Evolutionary conservation across 2,329 filamentous ascomycete genomes (phyloP).

Genomic region (Fusarium incarnatum): DNA sequence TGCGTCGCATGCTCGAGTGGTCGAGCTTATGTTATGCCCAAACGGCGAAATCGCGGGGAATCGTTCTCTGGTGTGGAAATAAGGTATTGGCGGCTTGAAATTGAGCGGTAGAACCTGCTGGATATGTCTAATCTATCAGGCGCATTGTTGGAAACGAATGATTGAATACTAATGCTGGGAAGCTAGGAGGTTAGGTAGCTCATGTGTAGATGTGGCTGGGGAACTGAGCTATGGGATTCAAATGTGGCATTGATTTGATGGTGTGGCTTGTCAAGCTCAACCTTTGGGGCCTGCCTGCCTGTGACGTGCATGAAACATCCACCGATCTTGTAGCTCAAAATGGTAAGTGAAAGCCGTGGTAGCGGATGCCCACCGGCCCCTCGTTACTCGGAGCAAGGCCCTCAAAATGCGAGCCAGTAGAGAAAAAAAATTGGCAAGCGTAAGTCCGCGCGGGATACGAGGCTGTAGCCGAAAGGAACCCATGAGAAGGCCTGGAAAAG

Average conservation of each 20-base stretch:
- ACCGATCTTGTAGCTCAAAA: background rate
- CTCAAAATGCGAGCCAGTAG: slow-evolving; percentile 9
- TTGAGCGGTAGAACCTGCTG: background rate
- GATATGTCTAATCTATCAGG: background rate
- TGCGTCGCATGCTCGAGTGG: slow-evolving; percentile 33
- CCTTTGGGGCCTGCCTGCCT: background rate
- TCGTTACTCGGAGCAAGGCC: slow-evolving; percentile 30
- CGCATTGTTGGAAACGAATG: slow-evolving; percentile 8
- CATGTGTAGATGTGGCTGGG: slow-evolving; percentile 2
- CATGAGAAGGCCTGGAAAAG: slow-evolving; percentile 38
- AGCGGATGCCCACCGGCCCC: slow-evolving; percentile 36
- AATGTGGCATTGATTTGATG: slow-evolving; percentile 11
- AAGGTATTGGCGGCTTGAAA: background rate
- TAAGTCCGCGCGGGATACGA: slow-evolving; percentile 49
- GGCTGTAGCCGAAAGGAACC: slow-evolving; percentile 43
- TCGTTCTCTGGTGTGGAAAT: background rate
- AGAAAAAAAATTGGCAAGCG: slow-evolving; percentile 29
- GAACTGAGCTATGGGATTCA: background rate
- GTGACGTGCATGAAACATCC: slow-evolving; percentile 28
- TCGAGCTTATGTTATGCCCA: slow-evolving; percentile 8
- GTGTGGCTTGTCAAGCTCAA: background rate
- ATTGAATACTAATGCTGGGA: slow-evolving; percentile 18
- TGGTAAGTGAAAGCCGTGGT: slow-evolving; percentile 9
- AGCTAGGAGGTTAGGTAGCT: slow-evolving; percentile 12
- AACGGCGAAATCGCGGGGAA: slow-evolving; percentile 3